Conservation (phyloP, 2,329 filamentous ascomycete species). For the Penicillium sp. region DNA sequence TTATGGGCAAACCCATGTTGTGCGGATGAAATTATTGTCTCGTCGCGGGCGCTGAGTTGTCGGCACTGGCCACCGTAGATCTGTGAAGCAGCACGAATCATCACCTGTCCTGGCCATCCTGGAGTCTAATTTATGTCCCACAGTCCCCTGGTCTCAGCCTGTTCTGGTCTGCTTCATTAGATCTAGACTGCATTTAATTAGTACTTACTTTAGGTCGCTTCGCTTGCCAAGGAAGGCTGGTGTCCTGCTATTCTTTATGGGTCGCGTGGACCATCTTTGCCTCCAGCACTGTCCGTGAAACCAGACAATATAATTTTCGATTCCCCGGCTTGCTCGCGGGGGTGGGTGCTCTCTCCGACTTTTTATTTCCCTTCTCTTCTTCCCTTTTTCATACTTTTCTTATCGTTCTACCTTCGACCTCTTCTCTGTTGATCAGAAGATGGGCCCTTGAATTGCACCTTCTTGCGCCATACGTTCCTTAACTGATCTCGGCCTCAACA, state of each 20-base stretch:
- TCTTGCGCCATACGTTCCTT: neutral
- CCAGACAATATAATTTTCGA: constrained; percentile 3
- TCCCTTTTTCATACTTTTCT: neutral
- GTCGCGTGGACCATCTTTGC: neutral
- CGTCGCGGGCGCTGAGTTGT: constrained; percentile 5
- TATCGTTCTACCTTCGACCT: neutral
- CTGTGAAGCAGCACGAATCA: neutral
- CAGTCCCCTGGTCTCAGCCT: neutral
- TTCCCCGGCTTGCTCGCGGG: constrained; percentile 5
- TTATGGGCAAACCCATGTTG: constrained; percentile 1
- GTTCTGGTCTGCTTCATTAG: neutral
- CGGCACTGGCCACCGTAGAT: neutral
- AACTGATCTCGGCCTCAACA: neutral
- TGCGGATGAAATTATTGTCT: constrained; percentile 4
- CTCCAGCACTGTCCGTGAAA: neutral
- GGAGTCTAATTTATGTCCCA: constrained; percentile 8
- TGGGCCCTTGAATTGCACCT: neutral
- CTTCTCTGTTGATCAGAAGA: neutral
- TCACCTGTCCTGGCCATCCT: neutral
- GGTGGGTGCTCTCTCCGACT: neutral
- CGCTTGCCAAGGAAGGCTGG: neutral
- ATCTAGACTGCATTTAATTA: neutral
- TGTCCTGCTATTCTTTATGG: neutral
- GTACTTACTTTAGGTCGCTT: neutral
- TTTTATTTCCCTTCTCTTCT: neutral